These are phyloP conservation scores for Strombidium stylifer DNA, from an alignment of 73 alveolate species.

Conservation along the genomic window DNA sequence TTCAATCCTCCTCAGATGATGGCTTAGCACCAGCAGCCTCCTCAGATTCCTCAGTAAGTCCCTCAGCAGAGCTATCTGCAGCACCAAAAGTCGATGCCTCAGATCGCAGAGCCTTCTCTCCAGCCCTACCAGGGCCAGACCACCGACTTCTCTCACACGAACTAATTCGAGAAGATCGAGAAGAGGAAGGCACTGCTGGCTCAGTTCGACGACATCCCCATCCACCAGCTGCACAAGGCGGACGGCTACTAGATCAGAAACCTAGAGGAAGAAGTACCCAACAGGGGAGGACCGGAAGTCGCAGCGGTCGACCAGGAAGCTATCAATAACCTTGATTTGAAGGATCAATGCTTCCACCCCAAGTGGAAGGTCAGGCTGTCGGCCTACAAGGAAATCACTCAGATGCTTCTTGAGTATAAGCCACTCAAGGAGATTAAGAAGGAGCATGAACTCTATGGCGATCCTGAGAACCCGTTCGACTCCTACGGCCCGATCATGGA, in stretches of 20 bases:
- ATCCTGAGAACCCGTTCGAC: conserved; percentile 27
- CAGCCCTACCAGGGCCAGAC: background rate
- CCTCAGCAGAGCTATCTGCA: background rate
- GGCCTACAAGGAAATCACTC: conserved; percentile 49
- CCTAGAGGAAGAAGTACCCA: too few species aligned
- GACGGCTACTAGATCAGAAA: conserved; percentile 36
- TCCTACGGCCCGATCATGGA: conserved; percentile 12
- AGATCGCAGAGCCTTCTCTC: background rate
- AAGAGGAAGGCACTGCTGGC: conserved; percentile 25
- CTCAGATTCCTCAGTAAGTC: background rate
- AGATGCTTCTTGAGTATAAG: conserved; percentile 11
- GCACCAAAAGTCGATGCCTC: background rate
- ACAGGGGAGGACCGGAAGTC: too few species aligned
- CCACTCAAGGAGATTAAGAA: conserved; percentile 1
- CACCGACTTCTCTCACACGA: background rate
- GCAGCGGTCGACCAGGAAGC: too few species aligned
- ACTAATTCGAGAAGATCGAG: background rate
- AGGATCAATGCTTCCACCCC: conserved; percentile 28
- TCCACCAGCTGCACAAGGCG: conserved; percentile 22
- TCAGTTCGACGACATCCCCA: conserved; percentile 34
- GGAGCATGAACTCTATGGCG: conserved; percentile 4
- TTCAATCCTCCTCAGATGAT: background rate
- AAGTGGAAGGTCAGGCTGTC: conserved; percentile 52
- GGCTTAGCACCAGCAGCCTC: background rate
- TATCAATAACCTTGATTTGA: too few species aligned